Base-by-base conservation (phyloP, 192 early-diverging fungal genomes). In the Backusella psychrophila region DNA sequence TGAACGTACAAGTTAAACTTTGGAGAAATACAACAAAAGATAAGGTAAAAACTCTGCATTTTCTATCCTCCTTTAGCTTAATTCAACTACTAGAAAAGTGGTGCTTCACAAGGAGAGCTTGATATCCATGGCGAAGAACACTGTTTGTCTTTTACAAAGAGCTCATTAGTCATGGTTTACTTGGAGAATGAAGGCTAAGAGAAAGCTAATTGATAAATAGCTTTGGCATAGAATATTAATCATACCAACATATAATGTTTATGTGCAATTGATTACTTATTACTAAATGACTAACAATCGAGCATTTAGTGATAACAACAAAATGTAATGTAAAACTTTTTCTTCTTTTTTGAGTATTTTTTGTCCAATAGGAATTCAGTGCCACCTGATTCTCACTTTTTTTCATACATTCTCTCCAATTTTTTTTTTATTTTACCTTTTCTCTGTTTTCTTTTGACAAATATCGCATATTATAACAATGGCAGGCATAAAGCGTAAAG, bases 401-500 rank as follows among this genome's bases (percentile, higher is more conserved):
- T 44, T 33, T 33, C 33, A 3, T 33, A 17, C 15, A 17, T 44
- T 44, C 15, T 0, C 5, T 49, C 17, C 17, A 33, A 33, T 6
- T 49, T 49, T 49, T 49, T 49, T 49, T 29, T 29, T 29, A 29
- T 49, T 49, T 49, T 19, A 19, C 42, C 17, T 11, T 44, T n/a
- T 49, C 6, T 49, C 19, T 21, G 6, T 49, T n/a, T 49, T 49
- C 17, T 49, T 49, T 49, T 49, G 15, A n/a, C 19, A n/a, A 49
- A 19, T 49, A 49, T 49, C 46, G 17, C 46, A 49, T 49, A 49
- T 49, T 63, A 29, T 63, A 63, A 29, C 56, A 52, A 81, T 81
- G 80, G 66, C 76, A 71, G 71, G 73, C 33, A 69, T 75, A 9
- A 83, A 83, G 63, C 82, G 82, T 65, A 80, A 80, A 73, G 72